Percentiles rank a stretch among this genome's conserved stretches.
phyloP scores from a whole-genome alignment of 2,329 filamentous ascomycete genomes.

The Myriangium duriaei region DNA sequence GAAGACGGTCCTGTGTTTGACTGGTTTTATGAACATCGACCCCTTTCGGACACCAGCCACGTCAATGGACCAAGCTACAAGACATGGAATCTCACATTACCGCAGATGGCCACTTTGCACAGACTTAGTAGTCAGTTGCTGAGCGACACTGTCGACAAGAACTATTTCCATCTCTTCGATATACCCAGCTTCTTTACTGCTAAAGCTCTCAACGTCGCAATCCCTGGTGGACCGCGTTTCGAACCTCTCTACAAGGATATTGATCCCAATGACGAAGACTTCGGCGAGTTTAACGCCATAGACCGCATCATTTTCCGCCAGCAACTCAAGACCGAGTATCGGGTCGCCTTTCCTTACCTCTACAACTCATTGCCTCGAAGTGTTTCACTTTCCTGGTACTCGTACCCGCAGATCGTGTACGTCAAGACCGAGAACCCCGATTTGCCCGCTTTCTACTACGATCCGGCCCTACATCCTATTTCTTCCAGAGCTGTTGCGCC shows the following conservation, averaged over 20 bases:
- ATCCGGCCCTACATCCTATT: conserved; percentile 94
- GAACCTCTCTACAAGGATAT: conserved; percentile 98
- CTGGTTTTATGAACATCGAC: conserved; percentile 95
- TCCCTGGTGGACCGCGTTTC: conserved; percentile 93
- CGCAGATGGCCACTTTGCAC: conserved; percentile 92
- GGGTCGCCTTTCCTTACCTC: conserved; percentile 84
- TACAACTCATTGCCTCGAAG: conserved; percentile 95
- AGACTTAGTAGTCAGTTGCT: conserved; percentile 81
- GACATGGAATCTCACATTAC: conserved; percentile 80
- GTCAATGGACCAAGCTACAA: conserved; percentile 97
- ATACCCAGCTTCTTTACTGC: conserved; percentile 89
- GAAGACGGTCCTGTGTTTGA: conserved; percentile 87
- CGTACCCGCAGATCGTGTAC: conserved; percentile 85
- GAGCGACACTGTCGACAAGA: conserved; percentile 86
- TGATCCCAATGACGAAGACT: conserved; percentile 96
- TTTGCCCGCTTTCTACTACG: conserved; percentile 93
- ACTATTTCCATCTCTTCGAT: conserved; percentile 97
- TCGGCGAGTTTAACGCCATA: conserved; percentile 98
- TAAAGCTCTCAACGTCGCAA: conserved; percentile 91
- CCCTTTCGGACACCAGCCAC: conserved; percentile 79
- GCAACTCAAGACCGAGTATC: conserved; percentile 88
- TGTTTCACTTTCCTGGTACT: conserved; percentile 88
- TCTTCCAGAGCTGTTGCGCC: conserved; percentile 88
- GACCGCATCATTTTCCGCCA: conserved; percentile 97
- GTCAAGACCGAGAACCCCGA: conserved; percentile 76